A percentile compares a stretch with the other conserved stretches of the same genome.
phyloP scores from a whole-genome alignment of 176 grass and related monocot species.

The bread wheat (Triticum aestivum) region IWGSC_CS_RefSeq_v2.1 NC_057798.1:768219503-768220002 shows the following conservation, averaged over 20 bases:
- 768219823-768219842: background rate
- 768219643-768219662: background rate
- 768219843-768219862: background rate
- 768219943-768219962: background rate
- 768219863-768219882: background rate
- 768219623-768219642: background rate
- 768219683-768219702: background rate
- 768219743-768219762: background rate
- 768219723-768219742: background rate
- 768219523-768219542: slow-evolving; percentile 6
- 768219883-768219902: background rate
- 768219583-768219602: slow-evolving; percentile 17
- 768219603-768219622: background rate
- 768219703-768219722: background rate
- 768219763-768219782: background rate
- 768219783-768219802: background rate
- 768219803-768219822: background rate
- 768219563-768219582: background rate
- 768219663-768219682: background rate
- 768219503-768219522: background rate
- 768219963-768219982: slow-evolving; percentile 11
- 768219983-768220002: background rate
- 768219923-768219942: background rate
- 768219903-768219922: background rate
- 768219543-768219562: background rate